Percentiles rank a stretch among this genome's conserved stretches.
Evolutionary conservation across 257 asterid species (phyloP).

Genomic region (Primulina tabacum): DNA sequence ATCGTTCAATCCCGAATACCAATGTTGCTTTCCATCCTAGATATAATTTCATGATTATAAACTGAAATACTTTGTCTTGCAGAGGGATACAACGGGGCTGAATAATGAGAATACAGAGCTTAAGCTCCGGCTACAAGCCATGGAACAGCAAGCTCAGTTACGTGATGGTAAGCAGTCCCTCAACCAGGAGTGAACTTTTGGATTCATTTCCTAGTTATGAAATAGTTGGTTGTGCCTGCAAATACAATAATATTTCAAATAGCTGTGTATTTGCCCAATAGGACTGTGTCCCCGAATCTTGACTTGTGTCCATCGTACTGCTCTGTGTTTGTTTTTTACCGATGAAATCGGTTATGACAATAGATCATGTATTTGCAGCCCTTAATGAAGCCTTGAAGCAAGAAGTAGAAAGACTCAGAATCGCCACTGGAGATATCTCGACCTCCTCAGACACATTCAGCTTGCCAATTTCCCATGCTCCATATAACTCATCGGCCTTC

Average conservation of each 20-base stretch:
- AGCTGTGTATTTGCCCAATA: no score
- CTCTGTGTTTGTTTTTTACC: no score
- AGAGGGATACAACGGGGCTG: conserved; percentile 90
- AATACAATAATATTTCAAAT: no score
- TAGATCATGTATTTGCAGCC: conserved; percentile 40
- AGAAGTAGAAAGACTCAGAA: conserved; percentile 78
- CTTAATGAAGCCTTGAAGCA: conserved; percentile 83
- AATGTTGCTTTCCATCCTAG: background rate
- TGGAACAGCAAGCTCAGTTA: conserved; percentile 96
- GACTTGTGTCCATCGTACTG: no score
- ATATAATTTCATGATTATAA: background rate
- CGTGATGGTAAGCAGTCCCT: conserved; percentile 64
- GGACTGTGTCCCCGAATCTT: no score
- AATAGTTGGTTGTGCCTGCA: no score
- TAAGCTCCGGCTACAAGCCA: conserved; percentile 88
- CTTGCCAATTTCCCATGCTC: conserved; percentile 59
- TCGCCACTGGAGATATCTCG: conserved; percentile 76
- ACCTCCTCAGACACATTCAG: conserved; percentile 52
- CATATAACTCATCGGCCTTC: conserved; percentile 57
- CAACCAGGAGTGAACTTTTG: background rate
- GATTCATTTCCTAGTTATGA: background rate
- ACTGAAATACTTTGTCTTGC: conserved; percentile 25
- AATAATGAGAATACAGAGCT: conserved; percentile 88
- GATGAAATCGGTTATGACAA: no score
- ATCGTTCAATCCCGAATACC: no score